phyloP scores from a whole-genome alignment of 352 stramenopile genomes.

The Phytophthora constricta region DNA sequence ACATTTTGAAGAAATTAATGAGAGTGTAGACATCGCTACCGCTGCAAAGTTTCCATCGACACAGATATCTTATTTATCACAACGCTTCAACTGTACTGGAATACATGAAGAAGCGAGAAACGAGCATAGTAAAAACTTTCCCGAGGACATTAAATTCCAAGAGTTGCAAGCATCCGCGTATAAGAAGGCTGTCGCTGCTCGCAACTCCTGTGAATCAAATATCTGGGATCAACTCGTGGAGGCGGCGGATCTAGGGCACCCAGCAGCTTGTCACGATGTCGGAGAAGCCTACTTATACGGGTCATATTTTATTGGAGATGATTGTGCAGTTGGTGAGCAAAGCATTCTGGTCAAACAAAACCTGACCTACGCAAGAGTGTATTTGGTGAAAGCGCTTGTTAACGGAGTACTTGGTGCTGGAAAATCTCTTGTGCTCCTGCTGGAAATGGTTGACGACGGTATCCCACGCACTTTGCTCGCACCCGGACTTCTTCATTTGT shows the following conservation, averaged over 20 bases:
- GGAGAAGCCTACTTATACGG: conserved; percentile 52
- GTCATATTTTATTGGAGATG: conserved; percentile 14
- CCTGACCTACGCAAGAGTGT: conserved; percentile 20
- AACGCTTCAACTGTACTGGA: conserved; percentile 23
- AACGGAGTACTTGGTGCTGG: conserved; percentile 25
- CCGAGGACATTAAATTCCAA: conserved; percentile 7
- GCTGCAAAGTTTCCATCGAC: conserved; percentile 6
- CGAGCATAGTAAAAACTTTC: neutral
- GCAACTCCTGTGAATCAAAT: conserved; percentile 28
- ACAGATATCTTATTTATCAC: conserved; percentile 54
- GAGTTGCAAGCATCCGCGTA: conserved; percentile 17
- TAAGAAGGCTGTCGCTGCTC: conserved; percentile 7
- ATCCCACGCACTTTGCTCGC: conserved; percentile 20
- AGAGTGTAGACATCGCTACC: neutral
- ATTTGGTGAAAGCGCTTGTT: conserved; percentile 30
- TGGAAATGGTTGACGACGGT: neutral
- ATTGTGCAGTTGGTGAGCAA: conserved; percentile 24
- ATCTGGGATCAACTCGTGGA: conserved; percentile 44
- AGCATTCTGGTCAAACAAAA: conserved; percentile 26
- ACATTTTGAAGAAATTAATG: neutral
- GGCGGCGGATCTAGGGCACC: conserved; percentile 41
- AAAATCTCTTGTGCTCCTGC: conserved; percentile 38
- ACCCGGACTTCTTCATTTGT: conserved; percentile 57
- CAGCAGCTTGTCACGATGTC: conserved; percentile 32
- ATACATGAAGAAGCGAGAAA: too few species aligned